Evolutionary conservation across 2,329 filamentous ascomycete genomes (phyloP).

Genomic region (Diaporthe ampelina): DNA sequence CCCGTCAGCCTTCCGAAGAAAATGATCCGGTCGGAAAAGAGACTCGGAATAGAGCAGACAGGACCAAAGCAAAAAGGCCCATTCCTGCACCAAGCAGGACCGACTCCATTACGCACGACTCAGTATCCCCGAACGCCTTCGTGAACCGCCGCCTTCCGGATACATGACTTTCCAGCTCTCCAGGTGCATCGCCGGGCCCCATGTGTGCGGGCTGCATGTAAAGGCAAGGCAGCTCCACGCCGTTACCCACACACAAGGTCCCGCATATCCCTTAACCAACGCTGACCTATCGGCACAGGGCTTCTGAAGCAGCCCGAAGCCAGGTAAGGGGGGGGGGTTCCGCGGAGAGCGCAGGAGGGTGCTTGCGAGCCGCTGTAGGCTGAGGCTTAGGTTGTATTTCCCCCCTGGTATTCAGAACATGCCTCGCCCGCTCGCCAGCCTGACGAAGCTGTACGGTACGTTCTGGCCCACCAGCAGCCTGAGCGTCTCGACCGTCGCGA

Average conservation of each 20-base stretch:
- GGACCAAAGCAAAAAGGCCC: neutral
- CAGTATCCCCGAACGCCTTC: slow-evolving; percentile 10
- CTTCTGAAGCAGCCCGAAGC: neutral
- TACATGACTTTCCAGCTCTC: neutral
- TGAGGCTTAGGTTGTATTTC: neutral
- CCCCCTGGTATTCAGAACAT: slow-evolving; percentile 56
- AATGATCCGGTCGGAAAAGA: neutral
- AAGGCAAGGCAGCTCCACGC: neutral
- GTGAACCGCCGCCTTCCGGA: neutral
- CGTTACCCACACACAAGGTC: slow-evolving; percentile 20
- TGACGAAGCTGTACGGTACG: slow-evolving; percentile 88
- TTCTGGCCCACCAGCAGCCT: slow-evolving; percentile 86
- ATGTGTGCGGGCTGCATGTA: slow-evolving; percentile 1
- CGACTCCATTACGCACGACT: slow-evolving; percentile 13
- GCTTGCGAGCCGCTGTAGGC: neutral
- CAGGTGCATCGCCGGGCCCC: neutral
- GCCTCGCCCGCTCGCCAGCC: slow-evolving; percentile 73
- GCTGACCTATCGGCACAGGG: neutral
- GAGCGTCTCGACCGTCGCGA: slow-evolving; percentile 86
- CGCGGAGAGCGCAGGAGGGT: slow-evolving; percentile 5
- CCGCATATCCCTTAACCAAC: neutral
- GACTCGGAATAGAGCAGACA: neutral
- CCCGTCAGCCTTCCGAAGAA: neutral
- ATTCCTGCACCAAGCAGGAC: slow-evolving; percentile 13
- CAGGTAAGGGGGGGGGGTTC: neutral